phyloP scores from a whole-genome alignment of 495 filamentous ascomycete species.

The Neurospora sublineolata region DNA sequence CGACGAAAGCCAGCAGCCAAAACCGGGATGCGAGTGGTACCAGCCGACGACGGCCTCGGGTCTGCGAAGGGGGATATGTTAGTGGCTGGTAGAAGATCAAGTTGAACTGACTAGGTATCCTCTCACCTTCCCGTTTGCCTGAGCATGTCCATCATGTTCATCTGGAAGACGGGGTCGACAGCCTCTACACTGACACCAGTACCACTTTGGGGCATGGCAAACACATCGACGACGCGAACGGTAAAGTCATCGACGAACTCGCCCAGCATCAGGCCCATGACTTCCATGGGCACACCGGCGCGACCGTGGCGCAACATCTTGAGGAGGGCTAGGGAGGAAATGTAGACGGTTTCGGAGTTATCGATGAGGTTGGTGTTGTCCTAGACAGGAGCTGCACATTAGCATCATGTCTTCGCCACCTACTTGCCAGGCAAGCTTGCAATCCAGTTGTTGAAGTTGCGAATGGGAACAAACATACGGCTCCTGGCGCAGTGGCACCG shows the following conservation, averaged over 20 bases:
- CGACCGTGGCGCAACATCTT: constrained; percentile 98
- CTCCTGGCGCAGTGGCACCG: constrained; percentile 47
- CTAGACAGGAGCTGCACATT: constrained; percentile 26
- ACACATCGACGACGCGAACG: constrained; percentile 93
- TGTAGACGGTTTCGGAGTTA: constrained; percentile 99
- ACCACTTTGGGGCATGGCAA: constrained; percentile 99
- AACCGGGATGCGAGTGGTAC: constrained; percentile 99
- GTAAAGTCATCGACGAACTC: constrained; percentile 99
- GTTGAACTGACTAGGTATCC: neutral
- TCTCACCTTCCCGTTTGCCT: constrained; percentile 86
- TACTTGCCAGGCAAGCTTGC: neutral
- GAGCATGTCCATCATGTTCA: constrained; percentile 99
- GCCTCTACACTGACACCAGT: constrained; percentile 97
- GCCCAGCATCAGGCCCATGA: constrained; percentile 98
- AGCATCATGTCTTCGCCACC: neutral
- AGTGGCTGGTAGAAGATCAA: constrained; percentile 1
- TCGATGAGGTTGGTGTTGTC: constrained; percentile 84
- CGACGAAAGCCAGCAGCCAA: constrained; percentile 96
- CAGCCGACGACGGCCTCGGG: constrained; percentile 95
- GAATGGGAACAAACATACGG: constrained; percentile 47
- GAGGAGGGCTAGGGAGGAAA: constrained; percentile 89
- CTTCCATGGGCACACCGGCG: constrained; percentile 98
- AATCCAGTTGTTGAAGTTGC: neutral
- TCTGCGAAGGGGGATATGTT: constrained; percentile 32
- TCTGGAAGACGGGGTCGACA: constrained; percentile 96